Base-by-base conservation (phyloP, 2,329 filamentous ascomycete species). In the Diaporthe amygdali region DNA sequence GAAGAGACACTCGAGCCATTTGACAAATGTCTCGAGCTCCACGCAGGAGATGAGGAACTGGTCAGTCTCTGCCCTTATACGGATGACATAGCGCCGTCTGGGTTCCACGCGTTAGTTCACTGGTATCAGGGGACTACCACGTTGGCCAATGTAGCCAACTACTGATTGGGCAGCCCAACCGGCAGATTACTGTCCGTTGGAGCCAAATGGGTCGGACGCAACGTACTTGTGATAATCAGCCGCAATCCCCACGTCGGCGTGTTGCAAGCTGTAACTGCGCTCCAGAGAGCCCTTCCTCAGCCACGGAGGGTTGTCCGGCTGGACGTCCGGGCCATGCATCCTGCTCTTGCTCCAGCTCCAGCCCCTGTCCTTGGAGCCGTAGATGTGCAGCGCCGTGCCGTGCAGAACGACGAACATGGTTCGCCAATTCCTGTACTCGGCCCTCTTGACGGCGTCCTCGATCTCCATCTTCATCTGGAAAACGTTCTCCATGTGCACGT, bases 201-300 rank as follows among this genome's bases (percentile, higher is more conserved):
- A 20, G 32, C 55, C 34, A n/a, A 34, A n/a, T 32, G 39, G 17
- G n/a, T 30, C 51, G 37, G 37, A 61, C 25, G 54, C 27, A 68
- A 84, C 88, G 76, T 80, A 91, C 87, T 94, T 93, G 76, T 88
- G 86, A 78, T 93, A 92, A 79, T 95, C 93, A 20, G 90, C 88
- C 12, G 93, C 93, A 73, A 94, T 88, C 14, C 93, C 93, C 27
- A 92, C 89, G 79, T 95, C 93, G 27, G 92, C 93, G 78, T 94
- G 91, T 74, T 94, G 88, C 59, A 95, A 84, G 66, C 90, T 92
- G 78, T 94, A 95, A n/a, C 87, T 88, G 78, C 86, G 89, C 74
- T 94, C 83, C 46, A 94, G 81, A 69, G 84, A 84, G 25, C 88
- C 88, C 72, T 82, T 85, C 74, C 82, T 87, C 52, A 87, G 80